Conservation (phyloP, 345 rosid genomes). For the Pelargonium nanum region DNA sequence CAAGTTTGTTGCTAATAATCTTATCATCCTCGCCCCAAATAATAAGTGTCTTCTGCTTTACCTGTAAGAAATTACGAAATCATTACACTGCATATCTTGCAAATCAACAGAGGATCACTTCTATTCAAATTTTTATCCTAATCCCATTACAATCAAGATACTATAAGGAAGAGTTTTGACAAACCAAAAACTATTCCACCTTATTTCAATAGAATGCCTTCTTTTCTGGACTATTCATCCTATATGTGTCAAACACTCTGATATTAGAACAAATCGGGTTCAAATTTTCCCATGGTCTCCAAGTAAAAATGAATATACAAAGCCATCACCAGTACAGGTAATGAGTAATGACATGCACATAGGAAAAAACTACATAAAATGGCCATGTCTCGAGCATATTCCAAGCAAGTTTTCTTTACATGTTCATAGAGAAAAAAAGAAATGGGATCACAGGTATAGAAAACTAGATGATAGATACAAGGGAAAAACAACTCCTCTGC, state of each 20-base stretch:
- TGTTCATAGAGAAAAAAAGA: background rate
- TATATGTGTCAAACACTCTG: background rate
- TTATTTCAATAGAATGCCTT: background rate
- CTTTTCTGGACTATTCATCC: background rate
- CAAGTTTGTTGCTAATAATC: conserved; percentile 66
- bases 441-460: background rate
- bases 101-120: background rate
- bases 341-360: background rate
- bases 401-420: background rate
- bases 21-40: conserved; percentile 89
- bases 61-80: conserved; percentile 27
- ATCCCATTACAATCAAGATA: background rate
- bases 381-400: background rate
- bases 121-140: too few relatives aligned
- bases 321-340: background rate
- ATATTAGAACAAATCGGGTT: background rate
- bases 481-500: background rate
- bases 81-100: background rate
- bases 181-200: background rate
- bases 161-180: background rate
- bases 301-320: background rate
- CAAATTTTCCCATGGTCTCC: background rate
- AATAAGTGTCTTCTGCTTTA: conserved; percentile 63
- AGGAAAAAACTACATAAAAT: background rate
- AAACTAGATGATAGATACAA: too few relatives aligned